Percentiles rank a stretch among this genome's conserved stretches.
These are phyloP conservation scores for Nicotiana tabacum DNA, from an alignment of 257 asterid species.

Conservation along the genomic window DNA sequence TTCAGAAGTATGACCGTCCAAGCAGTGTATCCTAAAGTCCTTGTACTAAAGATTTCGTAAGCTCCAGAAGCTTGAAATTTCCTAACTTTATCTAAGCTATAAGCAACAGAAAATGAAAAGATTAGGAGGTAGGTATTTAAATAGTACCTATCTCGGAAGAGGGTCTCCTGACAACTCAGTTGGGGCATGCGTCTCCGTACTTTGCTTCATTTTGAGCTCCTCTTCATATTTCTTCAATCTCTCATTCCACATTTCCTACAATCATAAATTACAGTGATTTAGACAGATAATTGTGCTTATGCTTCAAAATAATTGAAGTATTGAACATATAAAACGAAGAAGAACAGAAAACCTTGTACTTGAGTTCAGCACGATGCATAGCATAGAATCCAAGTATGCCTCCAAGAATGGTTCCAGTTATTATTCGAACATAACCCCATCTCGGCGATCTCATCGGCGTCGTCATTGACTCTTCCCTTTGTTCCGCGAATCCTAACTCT, in stretches of 20 bases:
- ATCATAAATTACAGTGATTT: neutral
- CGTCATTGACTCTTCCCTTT: too few relatives aligned
- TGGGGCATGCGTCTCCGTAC: conserved; percentile 31
- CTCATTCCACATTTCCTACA: conserved; percentile 75
- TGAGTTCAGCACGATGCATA: conserved; percentile 82
- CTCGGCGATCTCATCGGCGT: conserved; percentile 45
- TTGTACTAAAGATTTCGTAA: neutral
- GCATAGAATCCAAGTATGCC: conserved; percentile 71
- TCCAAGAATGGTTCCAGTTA: conserved; percentile 65
- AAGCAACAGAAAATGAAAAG: neutral
- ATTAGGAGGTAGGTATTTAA: neutral
- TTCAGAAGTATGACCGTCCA: neutral
- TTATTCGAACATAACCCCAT: conserved; percentile 84
- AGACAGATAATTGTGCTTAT: neutral
- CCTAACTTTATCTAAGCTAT: neutral
- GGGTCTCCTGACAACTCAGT: conserved; percentile 43
- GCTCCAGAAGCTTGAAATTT: neutral
- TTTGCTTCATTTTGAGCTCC: conserved; percentile 49
- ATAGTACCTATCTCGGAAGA: conserved; percentile 12
- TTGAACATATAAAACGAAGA: neutral
- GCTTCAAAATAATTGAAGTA: neutral
- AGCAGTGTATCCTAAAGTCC: neutral
- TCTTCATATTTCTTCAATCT: conserved; percentile 82
- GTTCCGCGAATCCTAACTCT: too few relatives aligned
- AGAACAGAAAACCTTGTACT: conserved; percentile 50